Base-by-base conservation (phyloP, 139 green algal genomes). In the Chlorella sp. region DNA sequence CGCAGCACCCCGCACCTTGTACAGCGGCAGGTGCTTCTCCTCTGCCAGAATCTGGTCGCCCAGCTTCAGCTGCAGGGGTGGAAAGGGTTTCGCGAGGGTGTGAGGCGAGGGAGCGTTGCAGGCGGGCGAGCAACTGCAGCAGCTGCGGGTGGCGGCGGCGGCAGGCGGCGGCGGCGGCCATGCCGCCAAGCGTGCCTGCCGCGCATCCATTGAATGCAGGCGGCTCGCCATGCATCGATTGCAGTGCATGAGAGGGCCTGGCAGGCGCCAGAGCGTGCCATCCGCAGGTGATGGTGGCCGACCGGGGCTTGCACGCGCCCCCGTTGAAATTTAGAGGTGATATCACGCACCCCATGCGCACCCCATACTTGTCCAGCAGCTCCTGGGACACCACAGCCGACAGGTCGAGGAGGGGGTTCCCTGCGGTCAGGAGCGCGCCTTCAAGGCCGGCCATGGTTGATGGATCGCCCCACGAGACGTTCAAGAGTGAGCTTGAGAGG, bases 11-110 rank as follows among this genome's bases (percentile, higher is more conserved):
- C 78, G 24, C 74, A 94, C 94, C 92, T 91, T 86, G 90, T 96
- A 99, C 90, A 99, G 95, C 13, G 95, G 94, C 76, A 97, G 80
- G 87, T 99, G 97, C 90, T 96, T 96, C 68, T 99, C 96, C 91
- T 99, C 97, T 0, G 97, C 97, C 28, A 99, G 92, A 80, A 99
- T 99, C 85, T 99, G 97, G 88, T 99, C 95, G 78, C 95, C 95
- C 41, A 96, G 83, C 90, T 98, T 92, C 43, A 99, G 79, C 92
- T 99, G 94, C 80, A 88, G 16, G 48, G 54, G 22, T 64, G 78
- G 14, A 51, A 24, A 40, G 30, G 30, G 64, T 5, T 2, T 2
- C 5, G 13, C 14, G 30, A 70, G 5, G 46, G 7, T 24, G 51
- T 26, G 51, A 24, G 51, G 16, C 51, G 51, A 7, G 7, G 7